A percentile compares a stretch with the other conserved stretches of the same genome.
Evolutionary conservation across 805 yeast genomes (phyloP).

Genomic region (Scheffersomyces lignosus): DNA sequence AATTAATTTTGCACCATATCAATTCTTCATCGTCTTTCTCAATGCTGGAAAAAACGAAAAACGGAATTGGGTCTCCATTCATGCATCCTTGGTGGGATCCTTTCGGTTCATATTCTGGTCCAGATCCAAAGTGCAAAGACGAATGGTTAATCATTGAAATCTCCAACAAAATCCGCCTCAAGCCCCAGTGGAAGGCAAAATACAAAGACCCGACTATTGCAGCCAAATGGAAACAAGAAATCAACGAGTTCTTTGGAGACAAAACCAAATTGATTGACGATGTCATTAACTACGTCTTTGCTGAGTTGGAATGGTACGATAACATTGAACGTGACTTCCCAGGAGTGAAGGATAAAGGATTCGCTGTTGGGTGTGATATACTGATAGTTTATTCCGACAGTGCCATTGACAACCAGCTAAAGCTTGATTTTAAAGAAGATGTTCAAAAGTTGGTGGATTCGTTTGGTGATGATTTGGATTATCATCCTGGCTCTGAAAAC

Average conservation of each 20-base stretch:
- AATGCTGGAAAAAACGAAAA: no score
- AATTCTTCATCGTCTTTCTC: no score
- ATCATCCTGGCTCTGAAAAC: constrained; percentile 37
- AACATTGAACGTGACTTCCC: constrained; percentile 8
- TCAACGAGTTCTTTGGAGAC: constrained; percentile 6
- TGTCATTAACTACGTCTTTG: constrained; percentile 22
- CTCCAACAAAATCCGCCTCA: constrained; percentile 14
- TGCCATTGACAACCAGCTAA: constrained; percentile 11
- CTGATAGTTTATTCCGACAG: constrained; percentile 18
- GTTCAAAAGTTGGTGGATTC: constrained; percentile 13
- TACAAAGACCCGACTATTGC: constrained; percentile 13
- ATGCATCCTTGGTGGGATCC: constrained; percentile 17
- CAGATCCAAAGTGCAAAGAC: constrained; percentile 10
- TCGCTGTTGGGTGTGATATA: constrained; percentile 19
- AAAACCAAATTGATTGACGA: constrained; percentile 14
- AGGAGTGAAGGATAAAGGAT: constrained; percentile 9
- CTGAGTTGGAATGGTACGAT: constrained; percentile 32
- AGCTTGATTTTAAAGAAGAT: constrained; percentile 9
- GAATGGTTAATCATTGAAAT: constrained; percentile 18
- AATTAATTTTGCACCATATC: no score
- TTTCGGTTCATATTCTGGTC: constrained; percentile 9
- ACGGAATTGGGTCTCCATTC: constrained; percentile 17
- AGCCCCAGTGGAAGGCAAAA: constrained; percentile 19
- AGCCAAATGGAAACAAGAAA: constrained; percentile 20
- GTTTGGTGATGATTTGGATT: constrained; percentile 23